Percentiles rank a stretch among this genome's conserved stretches.
Evolutionary conservation across 2,329 filamentous ascomycete species (phyloP).

Genomic region (Colletotrichum nymphaeae): DNA sequence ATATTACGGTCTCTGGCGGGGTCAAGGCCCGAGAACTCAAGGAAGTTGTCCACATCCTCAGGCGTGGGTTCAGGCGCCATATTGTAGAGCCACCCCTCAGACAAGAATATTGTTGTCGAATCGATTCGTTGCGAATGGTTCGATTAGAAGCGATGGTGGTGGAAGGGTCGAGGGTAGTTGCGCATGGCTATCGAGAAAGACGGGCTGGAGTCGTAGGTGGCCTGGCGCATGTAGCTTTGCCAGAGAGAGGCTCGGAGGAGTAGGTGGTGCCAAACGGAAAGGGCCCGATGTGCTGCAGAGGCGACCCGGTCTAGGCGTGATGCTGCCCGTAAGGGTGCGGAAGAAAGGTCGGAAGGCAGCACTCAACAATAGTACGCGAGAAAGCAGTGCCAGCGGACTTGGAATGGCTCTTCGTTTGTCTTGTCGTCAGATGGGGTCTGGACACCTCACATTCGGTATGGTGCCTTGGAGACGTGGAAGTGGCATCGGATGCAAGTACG

Average conservation of each 20-base stretch:
- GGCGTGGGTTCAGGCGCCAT: slow-evolving; percentile 49
- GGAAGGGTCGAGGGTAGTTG: neutral
- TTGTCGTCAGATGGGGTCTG: slow-evolving; percentile 10
- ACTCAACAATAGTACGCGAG: neutral
- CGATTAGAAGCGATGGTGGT: neutral
- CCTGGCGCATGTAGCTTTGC: slow-evolving; percentile 25
- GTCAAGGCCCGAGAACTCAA: slow-evolving; percentile 54
- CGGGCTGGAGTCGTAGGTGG: neutral
- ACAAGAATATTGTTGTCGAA: neutral
- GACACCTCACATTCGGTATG: slow-evolving; percentile 9
- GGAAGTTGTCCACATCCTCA: slow-evolving; percentile 51
- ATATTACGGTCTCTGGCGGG: slow-evolving; percentile 50
- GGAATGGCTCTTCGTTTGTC: slow-evolving; percentile 13
- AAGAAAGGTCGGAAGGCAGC: neutral
- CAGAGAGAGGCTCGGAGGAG: neutral
- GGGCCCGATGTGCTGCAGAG: neutral
- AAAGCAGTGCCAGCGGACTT: neutral
- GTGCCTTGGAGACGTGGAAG: neutral
- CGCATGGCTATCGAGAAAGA: slow-evolving; percentile 16
- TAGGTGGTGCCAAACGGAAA: slow-evolving; percentile 6
- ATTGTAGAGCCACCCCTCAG: slow-evolving; percentile 29
- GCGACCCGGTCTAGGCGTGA: neutral
- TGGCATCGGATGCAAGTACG: neutral
- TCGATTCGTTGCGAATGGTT: slow-evolving; percentile 6
- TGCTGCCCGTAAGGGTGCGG: neutral